Base-by-base conservation (phyloP, 2,329 filamentous ascomycete species). In the Arthrobotrys musiformis region DNA sequence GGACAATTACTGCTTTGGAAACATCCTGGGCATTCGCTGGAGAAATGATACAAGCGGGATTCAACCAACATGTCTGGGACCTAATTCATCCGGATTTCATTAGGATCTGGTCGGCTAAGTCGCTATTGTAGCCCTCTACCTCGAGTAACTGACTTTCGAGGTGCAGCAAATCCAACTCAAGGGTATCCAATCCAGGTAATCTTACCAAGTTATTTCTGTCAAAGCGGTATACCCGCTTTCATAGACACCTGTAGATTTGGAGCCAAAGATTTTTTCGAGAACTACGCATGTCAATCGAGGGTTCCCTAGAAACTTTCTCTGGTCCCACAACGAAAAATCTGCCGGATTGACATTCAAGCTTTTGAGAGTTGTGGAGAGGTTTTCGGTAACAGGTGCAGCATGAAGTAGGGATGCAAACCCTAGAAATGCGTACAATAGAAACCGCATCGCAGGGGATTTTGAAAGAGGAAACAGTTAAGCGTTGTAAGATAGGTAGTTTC, bases 11-110 rank as follows among this genome's bases (percentile, higher is more conserved):
- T n/a, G 48, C 35, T n/a, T 52, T 62, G 22, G 58, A 62, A 7
- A 62, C 24, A 62, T 62, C 58, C 42, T 62, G 58, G 37, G 58
- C 58, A n/a, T 62, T 44, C 48, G 37, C 24, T 62, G 58, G 58
- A 46, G 58, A 62, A 13, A 62, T 15, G 26, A 62, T 62, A 48
- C 58, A 62, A 22, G 58, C 58, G 6, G 58, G 58, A 6, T 48
- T 28, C 19, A 35, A 30, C 58, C 58, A 62, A n/a, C 37, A 46
- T 19, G 58, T 62, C 35, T 62, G 58, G 7, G 58, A 62, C 58
- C 58, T 62, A 62, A 17, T 24, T 44, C 11, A 15, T 4, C 40
- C 15, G 19, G 15, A 8, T 46, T 33, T 62, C 15, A 37, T 17
- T 46, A 48, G 33, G 33, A 15, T 17, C 54, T 19, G 26, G 2